Base-by-base conservation (phyloP, 2,329 filamentous ascomycete species). In the Diaporthe eres region DNA sequence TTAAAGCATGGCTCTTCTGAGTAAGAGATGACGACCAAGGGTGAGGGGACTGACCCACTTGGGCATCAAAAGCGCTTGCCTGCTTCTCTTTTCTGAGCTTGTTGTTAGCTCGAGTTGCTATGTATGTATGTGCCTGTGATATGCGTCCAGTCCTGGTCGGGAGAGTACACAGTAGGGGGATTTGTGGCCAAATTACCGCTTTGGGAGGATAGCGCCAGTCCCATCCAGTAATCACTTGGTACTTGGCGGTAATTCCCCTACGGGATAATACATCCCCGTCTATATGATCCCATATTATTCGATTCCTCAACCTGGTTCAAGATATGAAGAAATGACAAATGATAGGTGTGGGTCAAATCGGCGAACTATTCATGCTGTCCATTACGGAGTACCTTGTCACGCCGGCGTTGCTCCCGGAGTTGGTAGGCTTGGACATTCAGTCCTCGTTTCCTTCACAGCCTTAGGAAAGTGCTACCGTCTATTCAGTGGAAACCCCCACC, bases 101-200 rank as follows among this genome's bases (percentile, higher is more conserved):
- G 28, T 55, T 25, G 13, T 42, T 22, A 55, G 22, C 65, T 25
- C 49, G 42, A 28, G 13, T 49, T n/a, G 49, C n/a, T 42, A 42
- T 70, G 65, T 70, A 42, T 70, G 65, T 70, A 70, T 31, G 65
- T 39, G 53, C 31, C 15, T 68, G 31, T 70, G 65, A 70, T 70
- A 42, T 70, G 10, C 10, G 19, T 31, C 28, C 42, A 31, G 22
- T 19, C 65, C 65, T 55, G 65, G 65, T 55, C 13, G 34, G 22
- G 47, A 31, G 15, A 28, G 31, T 39, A 68, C 47, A 31, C n/a
- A 28, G 31, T 39, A 68, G 65, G 39, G 65, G 65, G n/a, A 55
- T 70, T 55, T 70, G 65, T 70, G 34, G 65, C 49, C 65, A 25
- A 28, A 68, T 22, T 70, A 53, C 65, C 47, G 31, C 65, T 42